Percentiles rank a stretch among this genome's conserved stretches.
These are phyloP conservation scores for Blastocystis sp. DNA, from an alignment of 352 stramenopile genomes.

Conservation along the genomic window DNA sequence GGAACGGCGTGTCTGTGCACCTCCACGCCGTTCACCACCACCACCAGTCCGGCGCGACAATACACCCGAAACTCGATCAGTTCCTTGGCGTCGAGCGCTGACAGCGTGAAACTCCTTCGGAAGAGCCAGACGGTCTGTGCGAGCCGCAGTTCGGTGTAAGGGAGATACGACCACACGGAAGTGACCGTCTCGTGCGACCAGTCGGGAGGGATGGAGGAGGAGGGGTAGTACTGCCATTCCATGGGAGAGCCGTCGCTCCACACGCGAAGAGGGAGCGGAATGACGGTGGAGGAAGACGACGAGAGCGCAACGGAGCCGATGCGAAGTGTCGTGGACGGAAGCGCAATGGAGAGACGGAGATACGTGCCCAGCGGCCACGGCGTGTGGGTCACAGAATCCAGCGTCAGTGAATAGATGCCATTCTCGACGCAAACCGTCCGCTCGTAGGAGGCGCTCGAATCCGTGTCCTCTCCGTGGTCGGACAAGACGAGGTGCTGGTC, in stretches of 20 bases:
- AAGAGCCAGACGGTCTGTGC: constrained; percentile 56
- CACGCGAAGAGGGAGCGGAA: constrained; percentile 21
- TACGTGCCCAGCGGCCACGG: constrained; percentile 8
- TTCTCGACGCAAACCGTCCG: not conserved
- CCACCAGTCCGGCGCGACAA: not conserved
- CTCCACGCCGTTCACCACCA: not conserved
- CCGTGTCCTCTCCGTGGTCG: not conserved
- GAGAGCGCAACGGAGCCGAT: not conserved
- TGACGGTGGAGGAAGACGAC: not conserved
- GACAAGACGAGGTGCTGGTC: not conserved
- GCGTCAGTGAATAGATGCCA: not conserved
- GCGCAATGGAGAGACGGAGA: not conserved
- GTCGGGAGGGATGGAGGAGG: not conserved
- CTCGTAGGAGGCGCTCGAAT: not conserved
- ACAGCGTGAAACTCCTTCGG: not conserved
- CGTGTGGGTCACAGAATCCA: not conserved
- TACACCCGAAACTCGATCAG: not conserved
- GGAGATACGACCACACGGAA: not conserved
- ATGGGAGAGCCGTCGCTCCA: not conserved
- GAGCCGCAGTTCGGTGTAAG: too few relatives aligned
- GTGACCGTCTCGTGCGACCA: not conserved
- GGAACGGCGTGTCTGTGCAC: not conserved
- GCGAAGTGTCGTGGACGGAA: not conserved
- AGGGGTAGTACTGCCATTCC: constrained; percentile 1
- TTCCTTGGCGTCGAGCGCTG: too few relatives aligned